phyloP scores from a whole-genome alignment of 768 basidiomycete species.

The Rubroboletus pulcherrimus region DNA sequence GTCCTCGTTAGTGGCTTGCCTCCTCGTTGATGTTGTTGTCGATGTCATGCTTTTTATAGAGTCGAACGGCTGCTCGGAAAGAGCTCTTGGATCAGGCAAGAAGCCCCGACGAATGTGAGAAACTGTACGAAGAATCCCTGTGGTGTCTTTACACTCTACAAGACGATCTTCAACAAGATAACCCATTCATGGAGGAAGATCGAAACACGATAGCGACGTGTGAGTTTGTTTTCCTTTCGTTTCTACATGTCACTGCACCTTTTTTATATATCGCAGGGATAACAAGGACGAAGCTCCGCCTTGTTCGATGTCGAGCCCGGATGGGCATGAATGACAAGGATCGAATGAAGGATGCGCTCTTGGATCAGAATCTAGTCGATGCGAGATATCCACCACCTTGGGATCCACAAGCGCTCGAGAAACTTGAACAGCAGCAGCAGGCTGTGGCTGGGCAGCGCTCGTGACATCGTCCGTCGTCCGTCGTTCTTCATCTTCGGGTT shows the following conservation, averaged over 20 bases:
- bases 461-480: not conserved
- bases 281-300: slow-evolving; percentile 77
- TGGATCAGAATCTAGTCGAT: slow-evolving; percentile 77
- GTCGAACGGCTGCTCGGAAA: slow-evolving; percentile 86
- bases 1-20: slow-evolving; percentile 56
- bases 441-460: slow-evolving; percentile 9
- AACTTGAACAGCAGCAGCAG: slow-evolving; percentile 26
- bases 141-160: slow-evolving; percentile 93
- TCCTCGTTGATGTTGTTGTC: not conserved
- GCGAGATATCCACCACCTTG: slow-evolving; percentile 68
- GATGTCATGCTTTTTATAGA: slow-evolving; percentile 43
- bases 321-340: slow-evolving; percentile 76
- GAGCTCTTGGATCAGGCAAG: slow-evolving; percentile 80
- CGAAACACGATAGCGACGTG: slow-evolving; percentile 74
- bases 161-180: slow-evolving; percentile 82
- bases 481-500: not conserved
- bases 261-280: slow-evolving; percentile 53
- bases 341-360: slow-evolving; percentile 69
- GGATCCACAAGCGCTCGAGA: slow-evolving; percentile 46
- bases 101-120: slow-evolving; percentile 82
- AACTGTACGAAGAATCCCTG: slow-evolving; percentile 89
- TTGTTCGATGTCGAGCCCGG: slow-evolving; percentile 70
- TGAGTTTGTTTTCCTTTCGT: slow-evolving; percentile 32
- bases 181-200: slow-evolving; percentile 84
- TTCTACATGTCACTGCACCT: not conserved